Evolutionary conservation across 2,329 filamentous ascomycete genomes (phyloP).

Genomic region (Fusarium decemcellulare): DNA sequence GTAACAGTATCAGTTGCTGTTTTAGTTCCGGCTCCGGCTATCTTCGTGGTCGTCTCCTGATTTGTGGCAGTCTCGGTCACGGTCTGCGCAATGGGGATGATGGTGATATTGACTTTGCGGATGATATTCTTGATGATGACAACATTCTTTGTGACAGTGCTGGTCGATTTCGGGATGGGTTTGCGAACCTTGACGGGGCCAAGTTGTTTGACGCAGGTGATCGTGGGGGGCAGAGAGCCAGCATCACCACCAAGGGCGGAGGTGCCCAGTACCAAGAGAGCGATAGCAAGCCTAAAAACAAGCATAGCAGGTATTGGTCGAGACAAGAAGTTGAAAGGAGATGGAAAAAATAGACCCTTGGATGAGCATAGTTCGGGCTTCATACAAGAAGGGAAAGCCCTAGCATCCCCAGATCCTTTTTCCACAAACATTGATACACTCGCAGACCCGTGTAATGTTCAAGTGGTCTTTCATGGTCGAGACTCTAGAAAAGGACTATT

Average conservation of each 20-base stretch:
- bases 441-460: too few relatives aligned
- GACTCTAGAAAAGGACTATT: too few relatives aligned
- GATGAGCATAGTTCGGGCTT: too few relatives aligned
- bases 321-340: too few relatives aligned
- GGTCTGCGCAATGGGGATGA: neutral
- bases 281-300: too few relatives aligned
- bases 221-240: neutral
- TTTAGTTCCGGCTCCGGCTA: neutral
- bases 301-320: too few relatives aligned
- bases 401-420: too few relatives aligned
- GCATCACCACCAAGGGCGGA: slow-evolving; percentile 1
- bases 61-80: neutral
- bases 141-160: neutral
- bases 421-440: too few relatives aligned
- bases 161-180: neutral
- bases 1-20: neutral
- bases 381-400: too few relatives aligned
- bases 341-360: too few relatives aligned
- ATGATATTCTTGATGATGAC: slow-evolving; percentile 7
- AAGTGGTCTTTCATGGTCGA: too few relatives aligned
- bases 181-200: neutral
- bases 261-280: too few relatives aligned
- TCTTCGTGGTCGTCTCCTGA: neutral
- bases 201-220: slow-evolving; percentile 1
- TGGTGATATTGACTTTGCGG: slow-evolving; percentile 3